A percentile compares a stretch with the other conserved stretches of the same genome.
These are phyloP conservation scores for Pyracantha coccinea DNA, from an alignment of 331 rosid genomes.

Conservation along the genomic window DNA sequence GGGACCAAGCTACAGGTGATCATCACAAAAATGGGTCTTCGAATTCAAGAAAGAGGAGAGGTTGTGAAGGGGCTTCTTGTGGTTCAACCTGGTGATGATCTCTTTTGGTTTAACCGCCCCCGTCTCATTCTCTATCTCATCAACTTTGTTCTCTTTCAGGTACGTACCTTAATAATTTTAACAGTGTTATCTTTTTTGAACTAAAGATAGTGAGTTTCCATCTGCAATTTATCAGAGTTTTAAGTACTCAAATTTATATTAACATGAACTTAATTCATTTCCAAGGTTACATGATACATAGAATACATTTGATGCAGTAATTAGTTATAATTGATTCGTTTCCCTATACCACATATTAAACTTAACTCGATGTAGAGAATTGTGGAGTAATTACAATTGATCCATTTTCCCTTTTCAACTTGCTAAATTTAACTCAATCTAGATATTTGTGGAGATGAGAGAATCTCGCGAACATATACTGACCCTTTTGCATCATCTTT, in stretches of 20 bases:
- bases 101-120: conserved; percentile 80
- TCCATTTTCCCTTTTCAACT: no score
- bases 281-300: no score
- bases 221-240: no score
- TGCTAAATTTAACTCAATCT: no score
- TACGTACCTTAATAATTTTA: background rate
- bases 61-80: conserved; percentile 73
- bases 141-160: conserved; percentile 92
- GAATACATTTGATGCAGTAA: no score
- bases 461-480: background rate
- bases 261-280: background rate
- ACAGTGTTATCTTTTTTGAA: no score
- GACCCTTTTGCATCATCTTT: background rate
- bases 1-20: conserved; percentile 87
- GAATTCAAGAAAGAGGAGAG: conserved; percentile 66
- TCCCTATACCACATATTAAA: no score
- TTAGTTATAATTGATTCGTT: no score
- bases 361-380: no score
- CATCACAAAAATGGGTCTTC: conserved; percentile 73
- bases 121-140: conserved; percentile 64
- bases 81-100: conserved; percentile 81
- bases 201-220: no score
- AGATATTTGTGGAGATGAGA: no score
- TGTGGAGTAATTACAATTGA: no score
- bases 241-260: background rate